Base-by-base conservation (phyloP, 2,329 filamentous ascomycete species). In the Fusarium pilosicola region DNA sequence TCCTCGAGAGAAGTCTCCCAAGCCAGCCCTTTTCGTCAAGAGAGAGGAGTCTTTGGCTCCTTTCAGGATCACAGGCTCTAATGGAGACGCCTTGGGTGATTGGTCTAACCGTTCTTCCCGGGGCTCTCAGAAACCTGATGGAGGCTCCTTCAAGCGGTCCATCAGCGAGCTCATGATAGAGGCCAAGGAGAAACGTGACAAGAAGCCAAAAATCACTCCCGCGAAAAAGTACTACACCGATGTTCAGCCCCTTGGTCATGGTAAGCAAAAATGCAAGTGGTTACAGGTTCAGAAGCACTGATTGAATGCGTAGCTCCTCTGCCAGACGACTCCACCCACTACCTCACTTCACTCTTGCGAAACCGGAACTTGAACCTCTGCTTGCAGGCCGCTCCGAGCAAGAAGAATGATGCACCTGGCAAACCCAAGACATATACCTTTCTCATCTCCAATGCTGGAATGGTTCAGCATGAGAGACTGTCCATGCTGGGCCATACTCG, bases 381-480 rank as follows among this genome's bases (percentile, higher is more conserved):
- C 26, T 63, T 77, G 18, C 65, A 67, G 28, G 26, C 52, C 22
- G 18, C 36, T 32, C 28, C 45, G 1, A 67, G 22, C 5, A 67
- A 60, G 62, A 67, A 67, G 38, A 57, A 65, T 13, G 46, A 49
- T 15, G 22, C 13, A 18, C 15, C 38, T 32, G 34, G 12, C 13
- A 63, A 58, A 13, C 55, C 62, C 22, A 68, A 61, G 48, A 59
- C 52, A 26, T 69, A 71, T 51, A 48, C 62, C 6, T 62, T 74
- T 22, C 74, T 61, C 39, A 70, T 77, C 30, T 77, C 75, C 28
- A 56, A 72, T n/a, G 75, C 71, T 24, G 74, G 69, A 15, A 42
- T 77, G n/a, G 42, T 73, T 24, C 74, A 72, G 28, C 71, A 76
- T 32, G 61, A 75, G 48, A 49, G 24, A 14, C 34, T 77, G 17